Evolutionary conservation across 148 eudicot species (phyloP), one percentile per base, ranked within the genome.

Genomic region (Persicaria tinctoria): DNA sequence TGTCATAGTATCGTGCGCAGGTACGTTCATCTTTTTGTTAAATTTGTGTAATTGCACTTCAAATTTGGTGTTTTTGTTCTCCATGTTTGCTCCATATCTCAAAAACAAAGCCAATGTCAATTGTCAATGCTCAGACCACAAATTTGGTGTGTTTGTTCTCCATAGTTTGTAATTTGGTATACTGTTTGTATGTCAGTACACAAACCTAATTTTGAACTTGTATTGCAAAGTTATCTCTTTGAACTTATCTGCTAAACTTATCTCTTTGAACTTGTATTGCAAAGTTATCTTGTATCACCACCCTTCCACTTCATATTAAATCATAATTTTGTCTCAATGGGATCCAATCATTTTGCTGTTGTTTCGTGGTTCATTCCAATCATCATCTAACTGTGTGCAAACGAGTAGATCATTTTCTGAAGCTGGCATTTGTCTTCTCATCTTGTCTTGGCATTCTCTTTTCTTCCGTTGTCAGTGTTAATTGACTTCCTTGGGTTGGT

Each of bases 221-320:
- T 23, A 23, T 23, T 23, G 27, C 27, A 23, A 23, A 23, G 27
- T 23, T 23, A 23, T 23, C 27, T 23, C 27, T 23, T 23, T 23
- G 27, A 23, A 23, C 27, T 23, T 23, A 23, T 80, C 76, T 48
- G 86, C 87, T 6, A 78, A 80, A 54, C 82, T 84, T 73, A 80
- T 90, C 69, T 79, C 90, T 59, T 85, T 84, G 91, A 90, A 90
- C 83, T 84, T 90, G 80, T 88, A 87, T 69, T 90, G 92, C 76
- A 84, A 84, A 81, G 96, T 88, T 80, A 88, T 91, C 74, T 84
- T 89, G 85, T 91, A 44, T 51, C 73, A 46, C 11, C 73, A 17
- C 68, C 60, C 51, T 76, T 12, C 48, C 6, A 46, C 8, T 18
- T 41, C 8, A 48, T 3, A 77, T 60, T 13, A 23, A 62, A 23